Conservation (phyloP, 208 protist genomes). For the Wallacemonas sp. region DNA sequence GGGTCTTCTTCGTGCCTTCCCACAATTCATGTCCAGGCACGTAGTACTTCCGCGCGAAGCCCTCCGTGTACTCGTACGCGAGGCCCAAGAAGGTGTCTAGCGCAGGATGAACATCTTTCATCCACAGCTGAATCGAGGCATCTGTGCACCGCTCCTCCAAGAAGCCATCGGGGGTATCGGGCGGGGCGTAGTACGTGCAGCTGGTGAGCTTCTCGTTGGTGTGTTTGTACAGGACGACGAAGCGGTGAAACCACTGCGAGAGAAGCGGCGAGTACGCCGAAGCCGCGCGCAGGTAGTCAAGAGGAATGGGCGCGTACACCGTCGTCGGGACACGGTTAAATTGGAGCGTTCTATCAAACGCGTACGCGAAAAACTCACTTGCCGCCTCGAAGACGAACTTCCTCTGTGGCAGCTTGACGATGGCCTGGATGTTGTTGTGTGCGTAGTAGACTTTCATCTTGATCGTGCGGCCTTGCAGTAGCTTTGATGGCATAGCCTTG, state of each 20-base stretch:
- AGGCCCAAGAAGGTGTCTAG: conserved; percentile 71
- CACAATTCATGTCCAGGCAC: conserved; percentile 59
- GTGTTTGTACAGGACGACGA: conserved; percentile 66
- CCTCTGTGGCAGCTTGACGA: conserved; percentile 81
- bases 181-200: conserved; percentile 37
- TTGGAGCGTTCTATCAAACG: conserved; percentile 58
- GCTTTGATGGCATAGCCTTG: conserved; percentile 62
- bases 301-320: conserved; percentile 51
- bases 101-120: conserved; percentile 77
- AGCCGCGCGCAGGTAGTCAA: conserved; percentile 74
- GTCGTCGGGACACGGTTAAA: conserved; percentile 75
- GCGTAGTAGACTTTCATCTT: conserved; percentile 78
- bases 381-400: conserved; percentile 83
- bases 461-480: conserved; percentile 74
- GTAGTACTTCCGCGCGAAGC: conserved; percentile 72
- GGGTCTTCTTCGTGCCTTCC: conserved; percentile 38
- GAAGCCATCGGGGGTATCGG: neutral
- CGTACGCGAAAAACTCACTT: conserved; percentile 72
- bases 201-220: conserved; percentile 53
- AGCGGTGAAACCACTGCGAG: conserved; percentile 78
- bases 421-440: conserved; percentile 68
- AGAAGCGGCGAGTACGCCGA: conserved; percentile 66
- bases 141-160: conserved; percentile 39
- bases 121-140: conserved; percentile 82
- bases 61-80: conserved; percentile 54